Conservation (phyloP, 1,284 basidiomycete genomes). For the Filobasidium uniguttulatum region DNA sequence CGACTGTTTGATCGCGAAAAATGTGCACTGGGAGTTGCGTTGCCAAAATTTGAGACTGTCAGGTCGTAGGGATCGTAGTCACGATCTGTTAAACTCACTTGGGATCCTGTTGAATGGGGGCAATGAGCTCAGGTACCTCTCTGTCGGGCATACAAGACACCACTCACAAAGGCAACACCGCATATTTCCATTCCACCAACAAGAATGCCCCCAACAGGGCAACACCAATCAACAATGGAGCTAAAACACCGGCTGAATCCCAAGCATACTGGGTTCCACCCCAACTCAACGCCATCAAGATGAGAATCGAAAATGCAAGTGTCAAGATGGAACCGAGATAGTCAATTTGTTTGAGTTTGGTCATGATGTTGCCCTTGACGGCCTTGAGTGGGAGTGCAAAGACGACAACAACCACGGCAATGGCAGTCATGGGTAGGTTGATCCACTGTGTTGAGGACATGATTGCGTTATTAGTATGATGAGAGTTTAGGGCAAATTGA, state of each 20-base stretch:
- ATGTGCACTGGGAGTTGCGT: slow-evolving; percentile 45
- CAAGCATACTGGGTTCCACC: slow-evolving; percentile 57
- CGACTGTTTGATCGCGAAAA: slow-evolving; percentile 55
- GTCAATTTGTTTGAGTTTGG: slow-evolving; percentile 53
- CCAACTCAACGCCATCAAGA: slow-evolving; percentile 64
- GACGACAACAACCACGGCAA: slow-evolving; percentile 45
- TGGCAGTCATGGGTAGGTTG: slow-evolving; percentile 47
- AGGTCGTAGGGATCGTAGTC: too few relatives aligned
- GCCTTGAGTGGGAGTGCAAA: slow-evolving; percentile 53
- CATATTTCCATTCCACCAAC: slow-evolving; percentile 57
- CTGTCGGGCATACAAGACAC: too few relatives aligned
- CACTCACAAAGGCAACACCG: slow-evolving; percentile 47
- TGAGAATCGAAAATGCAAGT: slow-evolving; percentile 47
- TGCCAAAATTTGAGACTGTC: not conserved
- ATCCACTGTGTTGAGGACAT: slow-evolving; percentile 41
- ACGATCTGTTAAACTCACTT: slow-evolving; percentile 6
- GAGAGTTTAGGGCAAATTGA: too few relatives aligned
- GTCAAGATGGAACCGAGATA: slow-evolving; percentile 50
- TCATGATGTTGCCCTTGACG: slow-evolving; percentile 47
- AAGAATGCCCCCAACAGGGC: slow-evolving; percentile 48
- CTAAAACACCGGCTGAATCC: slow-evolving; percentile 51
- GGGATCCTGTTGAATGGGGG: slow-evolving; percentile 11
- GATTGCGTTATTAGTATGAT: too few relatives aligned
- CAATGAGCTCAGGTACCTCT: too few relatives aligned
- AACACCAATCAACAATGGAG: slow-evolving; percentile 47